Conservation (phyloP, 352 stramenopile species). For the Plasmopara halstedii region DNA sequence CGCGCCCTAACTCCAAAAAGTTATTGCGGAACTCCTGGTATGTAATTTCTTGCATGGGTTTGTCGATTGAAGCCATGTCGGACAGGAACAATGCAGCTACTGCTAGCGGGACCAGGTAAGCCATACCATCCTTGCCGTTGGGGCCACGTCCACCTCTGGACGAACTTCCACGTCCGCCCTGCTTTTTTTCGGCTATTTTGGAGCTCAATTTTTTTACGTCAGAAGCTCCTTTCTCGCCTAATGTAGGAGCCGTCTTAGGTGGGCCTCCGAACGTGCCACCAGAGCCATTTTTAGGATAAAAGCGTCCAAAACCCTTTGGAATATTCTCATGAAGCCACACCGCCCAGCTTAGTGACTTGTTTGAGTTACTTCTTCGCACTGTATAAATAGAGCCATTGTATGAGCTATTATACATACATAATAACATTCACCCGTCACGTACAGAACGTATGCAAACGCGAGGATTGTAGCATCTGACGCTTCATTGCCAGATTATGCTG, state of each 20-base stretch:
- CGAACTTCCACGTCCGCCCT: slow-evolving; percentile 23
- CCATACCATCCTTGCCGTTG: slow-evolving; percentile 49
- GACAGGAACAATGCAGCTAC: slow-evolving; percentile 68
- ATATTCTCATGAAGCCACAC: slow-evolving; percentile 80
- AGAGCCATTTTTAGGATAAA: slow-evolving; percentile 75
- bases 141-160: slow-evolving; percentile 25
- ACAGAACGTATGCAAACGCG: slow-evolving; percentile 48
- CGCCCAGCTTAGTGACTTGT: slow-evolving; percentile 53
- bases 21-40: slow-evolving; percentile 89
- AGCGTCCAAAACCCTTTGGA: slow-evolving; percentile 62
- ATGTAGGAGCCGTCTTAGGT: slow-evolving; percentile 45
- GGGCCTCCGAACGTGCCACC: slow-evolving; percentile 34
- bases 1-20: slow-evolving; percentile 74
- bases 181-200: slow-evolving; percentile 35
- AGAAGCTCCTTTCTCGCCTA: slow-evolving; percentile 32
- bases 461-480: slow-evolving; percentile 46
- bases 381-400: background rate
- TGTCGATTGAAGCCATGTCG: slow-evolving; percentile 62
- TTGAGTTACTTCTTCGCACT: slow-evolving; percentile 38
- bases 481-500: slow-evolving; percentile 28
- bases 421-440: slow-evolving; percentile 10
- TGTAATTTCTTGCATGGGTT: slow-evolving; percentile 86
- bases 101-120: slow-evolving; percentile 66
- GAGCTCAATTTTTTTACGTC: slow-evolving; percentile 70
- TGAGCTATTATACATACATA: background rate